phyloP scores from a whole-genome alignment of 805 yeast genomes.

The Candida pini region DNA sequence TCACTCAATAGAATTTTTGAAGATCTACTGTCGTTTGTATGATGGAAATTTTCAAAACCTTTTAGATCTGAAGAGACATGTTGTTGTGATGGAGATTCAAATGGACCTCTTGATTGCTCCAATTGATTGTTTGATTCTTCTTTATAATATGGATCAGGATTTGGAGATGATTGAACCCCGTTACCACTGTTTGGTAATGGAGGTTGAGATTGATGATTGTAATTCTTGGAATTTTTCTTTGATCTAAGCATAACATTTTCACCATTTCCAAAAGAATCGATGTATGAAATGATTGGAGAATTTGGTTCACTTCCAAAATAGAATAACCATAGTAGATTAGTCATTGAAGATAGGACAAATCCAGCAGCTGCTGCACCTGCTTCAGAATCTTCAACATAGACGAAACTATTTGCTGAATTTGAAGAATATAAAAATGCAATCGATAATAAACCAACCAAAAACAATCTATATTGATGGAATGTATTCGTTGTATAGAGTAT shows the following conservation, averaged over 20 bases:
- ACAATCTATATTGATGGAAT: slow-evolving; percentile 62
- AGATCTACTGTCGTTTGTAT: slow-evolving; percentile 16
- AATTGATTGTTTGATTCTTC: slow-evolving; percentile 10
- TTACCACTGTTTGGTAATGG: slow-evolving; percentile 4
- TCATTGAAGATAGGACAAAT: slow-evolving; percentile 72
- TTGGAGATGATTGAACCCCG: too few species aligned
- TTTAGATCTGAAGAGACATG: slow-evolving; percentile 33
- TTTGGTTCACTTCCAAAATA: slow-evolving; percentile 89
- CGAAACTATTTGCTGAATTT: slow-evolving; percentile 73
- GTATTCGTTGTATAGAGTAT: slow-evolving; percentile 53
- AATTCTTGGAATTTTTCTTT: slow-evolving; percentile 7
- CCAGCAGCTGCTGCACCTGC: slow-evolving; percentile 92
- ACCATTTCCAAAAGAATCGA: slow-evolving; percentile 70
- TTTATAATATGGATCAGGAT: slow-evolving; percentile 8
- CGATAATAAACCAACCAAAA: slow-evolving; percentile 51
- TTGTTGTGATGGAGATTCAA: slow-evolving; percentile 14
- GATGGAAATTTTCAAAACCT: slow-evolving; percentile 36
- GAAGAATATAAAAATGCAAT: slow-evolving; percentile 81
- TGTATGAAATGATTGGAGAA: slow-evolving; percentile 77
- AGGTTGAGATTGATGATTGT: slow-evolving; percentile 3
- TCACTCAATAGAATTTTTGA: slow-evolving; percentile 9
- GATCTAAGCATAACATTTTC: slow-evolving; percentile 22
- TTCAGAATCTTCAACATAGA: slow-evolving; percentile 61
- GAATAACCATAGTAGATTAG: slow-evolving; percentile 79
- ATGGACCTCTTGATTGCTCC: slow-evolving; percentile 12